Conservation (phyloP, 2,329 filamentous ascomycete genomes). For the Botryotinia convoluta region DNA sequence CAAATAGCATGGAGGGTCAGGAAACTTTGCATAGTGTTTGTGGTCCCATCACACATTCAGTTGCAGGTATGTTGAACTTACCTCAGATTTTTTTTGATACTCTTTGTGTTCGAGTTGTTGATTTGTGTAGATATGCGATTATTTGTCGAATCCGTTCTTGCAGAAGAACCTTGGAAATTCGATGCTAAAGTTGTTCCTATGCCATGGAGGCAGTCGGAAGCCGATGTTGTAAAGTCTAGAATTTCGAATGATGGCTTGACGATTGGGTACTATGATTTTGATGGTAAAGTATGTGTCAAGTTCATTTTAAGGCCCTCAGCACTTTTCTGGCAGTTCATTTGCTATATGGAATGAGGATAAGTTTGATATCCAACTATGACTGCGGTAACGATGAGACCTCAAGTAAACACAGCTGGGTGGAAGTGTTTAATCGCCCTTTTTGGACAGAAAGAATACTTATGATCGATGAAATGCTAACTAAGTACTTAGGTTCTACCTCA, state of each 20-base stretch:
- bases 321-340: not conserved
- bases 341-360: not conserved
- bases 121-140: constrained; percentile 36
- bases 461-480: not conserved
- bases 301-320: not conserved
- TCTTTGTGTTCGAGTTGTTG: constrained; percentile 31
- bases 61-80: constrained; percentile 41
- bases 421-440: no score
- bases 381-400: constrained; percentile 25
- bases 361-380: constrained; percentile 41
- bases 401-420: not conserved
- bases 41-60: constrained; percentile 37
- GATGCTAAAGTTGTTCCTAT: constrained; percentile 46
- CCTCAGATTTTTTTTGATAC: constrained; percentile 22
- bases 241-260: constrained; percentile 39
- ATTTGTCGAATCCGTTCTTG: constrained; percentile 39
- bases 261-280: constrained; percentile 39
- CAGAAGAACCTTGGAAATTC: constrained; percentile 39
- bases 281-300: constrained; percentile 35
- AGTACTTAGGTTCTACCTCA: constrained; percentile 40
- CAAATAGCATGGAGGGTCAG: constrained; percentile 44
- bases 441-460: not conserved
- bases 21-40: constrained; percentile 39
- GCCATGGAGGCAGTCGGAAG: constrained; percentile 38
- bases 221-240: constrained; percentile 38